phyloP scores from a whole-genome alignment of 768 basidiomycete genomes.

The Trametes elegans region DNA sequence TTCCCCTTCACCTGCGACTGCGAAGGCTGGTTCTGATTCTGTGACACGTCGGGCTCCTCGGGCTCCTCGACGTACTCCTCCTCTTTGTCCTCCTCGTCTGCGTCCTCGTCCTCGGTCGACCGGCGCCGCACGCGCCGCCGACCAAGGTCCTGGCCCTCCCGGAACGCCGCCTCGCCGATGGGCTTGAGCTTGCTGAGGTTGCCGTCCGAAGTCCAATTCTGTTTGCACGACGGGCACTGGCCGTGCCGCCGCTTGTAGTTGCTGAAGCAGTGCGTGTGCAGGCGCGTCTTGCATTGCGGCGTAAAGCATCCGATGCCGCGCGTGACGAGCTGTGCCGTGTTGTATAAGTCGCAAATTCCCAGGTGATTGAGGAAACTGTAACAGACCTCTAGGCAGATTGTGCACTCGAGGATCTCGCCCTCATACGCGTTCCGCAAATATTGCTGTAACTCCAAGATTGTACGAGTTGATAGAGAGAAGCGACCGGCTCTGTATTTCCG shows the following conservation, averaged over 20 bases:
- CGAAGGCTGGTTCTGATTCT: constrained; percentile 27
- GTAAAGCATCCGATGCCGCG: constrained; percentile 63
- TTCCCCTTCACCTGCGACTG: constrained; percentile 22
- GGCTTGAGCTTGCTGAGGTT: constrained; percentile 45
- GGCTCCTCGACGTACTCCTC: constrained; percentile 28
- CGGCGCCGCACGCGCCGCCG: constrained; percentile 34
- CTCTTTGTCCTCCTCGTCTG: constrained; percentile 43
- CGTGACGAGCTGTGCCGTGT: constrained; percentile 54
- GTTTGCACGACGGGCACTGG: constrained; percentile 56
- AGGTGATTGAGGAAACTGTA: no score
- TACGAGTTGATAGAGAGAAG: constrained; percentile 74
- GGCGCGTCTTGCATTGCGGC: constrained; percentile 56
- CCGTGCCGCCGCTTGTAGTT: constrained; percentile 43
- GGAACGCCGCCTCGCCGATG: constrained; percentile 69
- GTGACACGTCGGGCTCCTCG: constrained; percentile 32
- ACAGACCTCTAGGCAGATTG: constrained; percentile 67
- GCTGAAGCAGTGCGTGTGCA: constrained; percentile 67
- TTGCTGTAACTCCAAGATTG: constrained; percentile 66
- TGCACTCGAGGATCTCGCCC: constrained; percentile 70
- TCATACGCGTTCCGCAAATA: constrained; percentile 76
- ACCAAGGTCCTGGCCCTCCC: constrained; percentile 47
- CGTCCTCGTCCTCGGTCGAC: constrained; percentile 24
- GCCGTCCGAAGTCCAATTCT: constrained; percentile 63
- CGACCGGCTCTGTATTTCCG: constrained; percentile 44
- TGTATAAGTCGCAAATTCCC: no score